These are phyloP conservation scores for Spongospora subterranea DNA, from an alignment of 208 protist genomes.

Conservation along the genomic window DNA sequence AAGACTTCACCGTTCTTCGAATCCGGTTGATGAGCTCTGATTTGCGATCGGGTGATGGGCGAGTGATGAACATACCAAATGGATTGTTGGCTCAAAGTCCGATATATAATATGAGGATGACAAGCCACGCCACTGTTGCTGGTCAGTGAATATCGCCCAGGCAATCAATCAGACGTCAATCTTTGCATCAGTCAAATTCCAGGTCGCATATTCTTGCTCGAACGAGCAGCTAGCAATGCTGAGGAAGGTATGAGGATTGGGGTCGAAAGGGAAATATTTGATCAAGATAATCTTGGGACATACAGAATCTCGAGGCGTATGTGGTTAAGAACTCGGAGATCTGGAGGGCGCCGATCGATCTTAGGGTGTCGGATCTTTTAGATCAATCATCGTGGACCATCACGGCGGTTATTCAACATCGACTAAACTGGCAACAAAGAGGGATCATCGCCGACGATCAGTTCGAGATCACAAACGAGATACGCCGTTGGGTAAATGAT, in stretches of 20 bases:
- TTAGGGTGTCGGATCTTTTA: slow-evolving; percentile 28
- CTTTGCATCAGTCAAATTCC: slow-evolving; percentile 54
- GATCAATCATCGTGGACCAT: neutral
- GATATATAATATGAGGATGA: slow-evolving; percentile 17
- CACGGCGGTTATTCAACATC: neutral
- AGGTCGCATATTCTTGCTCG: slow-evolving; percentile 1
- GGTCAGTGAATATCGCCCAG: neutral
- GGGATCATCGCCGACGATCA: slow-evolving; percentile 34
- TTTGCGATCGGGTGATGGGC: neutral
- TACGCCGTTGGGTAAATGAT: neutral
- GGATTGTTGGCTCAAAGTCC: slow-evolving; percentile 10
- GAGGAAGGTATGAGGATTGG: neutral
- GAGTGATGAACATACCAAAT: slow-evolving; percentile 16
- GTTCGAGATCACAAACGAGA: neutral
- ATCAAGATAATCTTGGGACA: too few species aligned
- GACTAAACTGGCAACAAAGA: slow-evolving; percentile 50
- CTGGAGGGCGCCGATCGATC: neutral
- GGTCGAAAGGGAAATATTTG: too few species aligned
- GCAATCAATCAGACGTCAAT: neutral
- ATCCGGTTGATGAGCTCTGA: slow-evolving; percentile 48
- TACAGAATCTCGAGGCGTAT: neutral
- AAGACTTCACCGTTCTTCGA: slow-evolving; percentile 15
- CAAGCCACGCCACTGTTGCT: neutral
- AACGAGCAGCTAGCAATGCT: neutral
- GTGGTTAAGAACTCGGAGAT: neutral